Percentiles rank a stretch among this genome's conserved stretches.
Conservation (phyloP, 164 flowering plant genomes). For the Dillenia suffruticosa region DNA sequence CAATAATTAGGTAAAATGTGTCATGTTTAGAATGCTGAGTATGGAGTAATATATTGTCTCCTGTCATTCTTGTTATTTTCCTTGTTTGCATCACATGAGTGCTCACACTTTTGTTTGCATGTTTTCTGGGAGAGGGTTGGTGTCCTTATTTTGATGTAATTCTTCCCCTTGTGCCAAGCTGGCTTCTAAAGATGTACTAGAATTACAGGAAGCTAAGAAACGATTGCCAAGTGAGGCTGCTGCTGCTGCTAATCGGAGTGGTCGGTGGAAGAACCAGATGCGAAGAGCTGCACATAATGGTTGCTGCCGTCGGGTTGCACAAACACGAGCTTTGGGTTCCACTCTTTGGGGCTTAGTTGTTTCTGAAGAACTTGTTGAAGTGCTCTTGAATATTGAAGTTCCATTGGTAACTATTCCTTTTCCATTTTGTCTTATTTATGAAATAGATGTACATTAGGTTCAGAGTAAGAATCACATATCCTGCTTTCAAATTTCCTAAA, state of each 20-base stretch:
- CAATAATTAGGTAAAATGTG: too few species aligned
- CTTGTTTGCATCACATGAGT: too few species aligned
- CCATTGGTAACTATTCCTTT: slow-evolving; percentile 56
- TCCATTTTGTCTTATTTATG: too few species aligned
- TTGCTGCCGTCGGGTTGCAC: slow-evolving; percentile 94
- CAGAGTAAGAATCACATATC: too few species aligned
- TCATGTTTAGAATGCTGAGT: too few species aligned
- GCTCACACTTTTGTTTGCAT: not conserved
- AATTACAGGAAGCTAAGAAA: slow-evolving; percentile 77
- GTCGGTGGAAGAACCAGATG: slow-evolving; percentile 97
- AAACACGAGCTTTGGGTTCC: slow-evolving; percentile 65
- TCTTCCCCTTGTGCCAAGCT: not conserved
- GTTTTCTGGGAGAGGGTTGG: not conserved
- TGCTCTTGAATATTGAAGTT: slow-evolving; percentile 53
- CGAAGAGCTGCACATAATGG: slow-evolving; percentile 96
- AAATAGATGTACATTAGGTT: too few species aligned
- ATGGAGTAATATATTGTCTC: too few species aligned
- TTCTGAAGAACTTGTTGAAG: slow-evolving; percentile 71
- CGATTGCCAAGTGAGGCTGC: slow-evolving; percentile 78
- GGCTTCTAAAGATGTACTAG: slow-evolving; percentile 3
- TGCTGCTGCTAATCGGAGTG: slow-evolving; percentile 80
- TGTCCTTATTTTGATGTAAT: too few species aligned
- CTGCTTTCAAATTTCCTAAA: too few species aligned
- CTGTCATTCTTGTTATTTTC: too few species aligned
- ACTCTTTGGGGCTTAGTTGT: slow-evolving; percentile 79